phyloP scores from a whole-genome alignment of 805 yeast species.

The Candida palmyrensis region DNA sequence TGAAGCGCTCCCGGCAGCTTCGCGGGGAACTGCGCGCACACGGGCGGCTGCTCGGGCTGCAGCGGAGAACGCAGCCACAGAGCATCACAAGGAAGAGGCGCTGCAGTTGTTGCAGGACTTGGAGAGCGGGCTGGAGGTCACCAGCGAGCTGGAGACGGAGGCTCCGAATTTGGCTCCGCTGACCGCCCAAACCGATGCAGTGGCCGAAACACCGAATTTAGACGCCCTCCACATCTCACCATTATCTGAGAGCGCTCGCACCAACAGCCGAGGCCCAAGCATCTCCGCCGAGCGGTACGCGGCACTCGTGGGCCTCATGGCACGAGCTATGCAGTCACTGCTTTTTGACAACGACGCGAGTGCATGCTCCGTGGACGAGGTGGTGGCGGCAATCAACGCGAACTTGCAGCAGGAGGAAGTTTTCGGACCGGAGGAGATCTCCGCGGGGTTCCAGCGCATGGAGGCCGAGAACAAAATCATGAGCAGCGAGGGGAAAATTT shows the following conservation, averaged over 20 bases:
- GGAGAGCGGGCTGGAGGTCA: conserved; percentile 8
- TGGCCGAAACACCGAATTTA: conserved; percentile 22
- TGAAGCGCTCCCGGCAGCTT: conserved; percentile 9
- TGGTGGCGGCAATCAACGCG: conserved; percentile 27
- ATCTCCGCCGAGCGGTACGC: conserved; percentile 30
- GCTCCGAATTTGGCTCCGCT: no score
- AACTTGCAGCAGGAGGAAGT: conserved; percentile 36
- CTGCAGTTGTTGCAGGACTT: conserved; percentile 10
- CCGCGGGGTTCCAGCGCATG: conserved; percentile 27
- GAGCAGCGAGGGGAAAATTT: conserved; percentile 35
- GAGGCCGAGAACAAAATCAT: conserved; percentile 31
- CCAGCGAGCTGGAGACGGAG: conserved; percentile 5
- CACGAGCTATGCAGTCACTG: conserved; percentile 25
- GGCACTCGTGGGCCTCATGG: conserved; percentile 25
- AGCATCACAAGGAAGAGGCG: no score
- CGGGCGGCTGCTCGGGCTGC: background rate
- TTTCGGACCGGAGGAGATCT: conserved; percentile 25
- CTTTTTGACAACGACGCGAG: conserved; percentile 27
- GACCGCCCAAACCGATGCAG: conserved; percentile 11
- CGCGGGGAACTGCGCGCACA: conserved; percentile 4
- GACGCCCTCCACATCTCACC: conserved; percentile 28
- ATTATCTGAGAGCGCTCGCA: conserved; percentile 16
- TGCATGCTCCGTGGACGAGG: conserved; percentile 27
- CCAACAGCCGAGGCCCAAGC: conserved; percentile 14
- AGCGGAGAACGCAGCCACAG: background rate